These are phyloP conservation scores for Plasmodium sp. DNA, from an alignment of 169 alveolate genomes.

Conservation along the genomic window DNA sequence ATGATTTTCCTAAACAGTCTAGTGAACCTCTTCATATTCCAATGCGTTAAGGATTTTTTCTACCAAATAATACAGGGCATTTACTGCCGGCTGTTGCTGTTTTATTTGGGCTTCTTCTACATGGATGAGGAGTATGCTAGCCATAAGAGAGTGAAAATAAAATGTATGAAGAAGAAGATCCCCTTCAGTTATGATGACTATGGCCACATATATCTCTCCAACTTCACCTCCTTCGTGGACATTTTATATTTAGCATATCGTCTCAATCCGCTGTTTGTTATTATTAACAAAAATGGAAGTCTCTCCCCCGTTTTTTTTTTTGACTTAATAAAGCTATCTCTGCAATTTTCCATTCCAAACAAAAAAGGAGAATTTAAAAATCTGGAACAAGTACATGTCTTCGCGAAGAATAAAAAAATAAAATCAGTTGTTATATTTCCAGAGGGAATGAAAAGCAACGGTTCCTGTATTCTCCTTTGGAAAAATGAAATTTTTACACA, in stretches of 20 bases:
- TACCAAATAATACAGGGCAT: conserved; percentile 49
- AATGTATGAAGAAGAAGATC: conserved; percentile 26
- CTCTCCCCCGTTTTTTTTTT: conserved; percentile 42
- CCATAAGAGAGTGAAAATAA: conserved; percentile 55
- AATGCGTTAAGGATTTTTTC: conserved; percentile 53
- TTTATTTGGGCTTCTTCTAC: conserved; percentile 52
- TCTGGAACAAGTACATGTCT: conserved; percentile 46
- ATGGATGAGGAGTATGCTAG: conserved; percentile 66
- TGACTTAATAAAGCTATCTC: conserved; percentile 42
- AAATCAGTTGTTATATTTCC: conserved; percentile 57
- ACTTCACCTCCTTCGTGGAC: conserved; percentile 63
- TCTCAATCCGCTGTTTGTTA: conserved; percentile 44
- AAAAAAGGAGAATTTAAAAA: conserved; percentile 52
- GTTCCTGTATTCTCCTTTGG: conserved; percentile 57
- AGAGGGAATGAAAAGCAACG: conserved; percentile 68
- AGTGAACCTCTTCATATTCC: conserved; percentile 25
- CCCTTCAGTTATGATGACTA: conserved; percentile 60
- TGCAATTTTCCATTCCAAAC: conserved; percentile 55
- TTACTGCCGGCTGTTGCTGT: conserved; percentile 35
- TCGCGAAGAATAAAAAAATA: conserved; percentile 53
- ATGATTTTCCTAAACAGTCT: conserved; percentile 59
- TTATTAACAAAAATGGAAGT: conserved; percentile 57
- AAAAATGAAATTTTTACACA: conserved; percentile 48
- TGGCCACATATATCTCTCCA: conserved; percentile 67
- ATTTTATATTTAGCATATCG: conserved; percentile 62